Evolutionary conservation across 169 alveolate genomes (phyloP).

Genomic region (Babesia ovata): DNA sequence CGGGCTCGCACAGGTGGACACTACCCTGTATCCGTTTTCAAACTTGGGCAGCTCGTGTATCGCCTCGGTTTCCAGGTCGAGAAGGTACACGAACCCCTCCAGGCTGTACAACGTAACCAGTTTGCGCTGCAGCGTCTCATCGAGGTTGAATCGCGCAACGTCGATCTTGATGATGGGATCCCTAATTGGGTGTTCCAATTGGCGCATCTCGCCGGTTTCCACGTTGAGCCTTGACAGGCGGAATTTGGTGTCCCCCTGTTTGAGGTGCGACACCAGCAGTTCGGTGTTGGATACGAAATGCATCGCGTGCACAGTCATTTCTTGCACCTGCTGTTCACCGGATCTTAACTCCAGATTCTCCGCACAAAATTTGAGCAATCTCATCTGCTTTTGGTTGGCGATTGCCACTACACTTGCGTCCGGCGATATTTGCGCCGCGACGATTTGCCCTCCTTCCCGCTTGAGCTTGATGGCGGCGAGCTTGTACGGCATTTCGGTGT

Average conservation of each 20-base stretch:
- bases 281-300: constrained; percentile 33
- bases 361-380: constrained; percentile 19
- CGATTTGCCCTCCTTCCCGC: constrained; percentile 50
- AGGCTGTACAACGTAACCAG: constrained; percentile 38
- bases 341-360: constrained; percentile 34
- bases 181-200: background rate
- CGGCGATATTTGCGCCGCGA: constrained; percentile 49
- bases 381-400: constrained; percentile 45
- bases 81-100: constrained; percentile 55
- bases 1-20: constrained; percentile 32
- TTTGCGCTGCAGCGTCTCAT: background rate
- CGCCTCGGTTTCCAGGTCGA: constrained; percentile 29
- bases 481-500: constrained; percentile 46
- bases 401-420: constrained; percentile 44
- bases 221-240: constrained; percentile 16
- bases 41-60: constrained; percentile 49
- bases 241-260: constrained; percentile 8
- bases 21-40: constrained; percentile 47
- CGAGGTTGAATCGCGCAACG: constrained; percentile 38
- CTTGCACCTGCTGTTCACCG: constrained; percentile 5
- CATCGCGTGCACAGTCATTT: constrained; percentile 36
- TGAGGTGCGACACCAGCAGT: constrained; percentile 38
- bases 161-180: constrained; percentile 31
- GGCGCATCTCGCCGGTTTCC: background rate
- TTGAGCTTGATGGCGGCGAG: constrained; percentile 46